Evolutionary conservation across 2,329 filamentous ascomycete genomes (phyloP).

Genomic region (Scedosporium aurantiacum): DNA sequence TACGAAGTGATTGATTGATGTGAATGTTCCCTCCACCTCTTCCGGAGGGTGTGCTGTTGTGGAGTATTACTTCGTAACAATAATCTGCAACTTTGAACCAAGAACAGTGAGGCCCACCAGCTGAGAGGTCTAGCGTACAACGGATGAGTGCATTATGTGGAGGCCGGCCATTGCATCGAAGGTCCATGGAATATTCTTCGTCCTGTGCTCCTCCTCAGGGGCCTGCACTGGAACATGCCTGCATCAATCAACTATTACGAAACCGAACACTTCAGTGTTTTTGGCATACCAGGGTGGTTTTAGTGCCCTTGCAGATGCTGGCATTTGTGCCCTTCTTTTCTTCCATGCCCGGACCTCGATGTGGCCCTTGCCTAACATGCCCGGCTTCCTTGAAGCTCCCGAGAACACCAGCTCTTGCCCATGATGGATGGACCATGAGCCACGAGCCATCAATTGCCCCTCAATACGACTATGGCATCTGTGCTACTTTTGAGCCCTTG

Average conservation of each 20-base stretch:
- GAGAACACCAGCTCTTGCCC: not conserved
- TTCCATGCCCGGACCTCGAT: not conserved
- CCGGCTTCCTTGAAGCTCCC: not conserved
- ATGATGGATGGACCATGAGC: not conserved
- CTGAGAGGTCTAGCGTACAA: not conserved
- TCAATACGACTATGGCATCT: not conserved
- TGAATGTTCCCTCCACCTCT: no score
- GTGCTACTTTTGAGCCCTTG: not conserved
- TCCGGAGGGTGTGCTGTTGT: no score
- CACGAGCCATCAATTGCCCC: not conserved
- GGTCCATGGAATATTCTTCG: not conserved
- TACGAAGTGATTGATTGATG: no score
- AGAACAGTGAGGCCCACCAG: not conserved
- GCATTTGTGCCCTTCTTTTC: not conserved
- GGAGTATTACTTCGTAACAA: no score
- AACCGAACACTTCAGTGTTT: not conserved
- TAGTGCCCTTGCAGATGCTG: no score
- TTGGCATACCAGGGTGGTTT: no score
- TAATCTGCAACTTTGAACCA: no score
- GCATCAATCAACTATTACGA: not conserved
- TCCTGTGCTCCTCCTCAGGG: not conserved
- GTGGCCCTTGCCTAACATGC: not conserved
- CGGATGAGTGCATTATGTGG: not conserved
- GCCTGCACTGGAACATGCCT: not conserved
- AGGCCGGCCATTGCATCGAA: not conserved